Percentiles rank a stretch among this genome's conserved stretches.
Evolutionary conservation across 495 filamentous ascomycete genomes (phyloP).

Genomic region (Penicillium soppii): DNA sequence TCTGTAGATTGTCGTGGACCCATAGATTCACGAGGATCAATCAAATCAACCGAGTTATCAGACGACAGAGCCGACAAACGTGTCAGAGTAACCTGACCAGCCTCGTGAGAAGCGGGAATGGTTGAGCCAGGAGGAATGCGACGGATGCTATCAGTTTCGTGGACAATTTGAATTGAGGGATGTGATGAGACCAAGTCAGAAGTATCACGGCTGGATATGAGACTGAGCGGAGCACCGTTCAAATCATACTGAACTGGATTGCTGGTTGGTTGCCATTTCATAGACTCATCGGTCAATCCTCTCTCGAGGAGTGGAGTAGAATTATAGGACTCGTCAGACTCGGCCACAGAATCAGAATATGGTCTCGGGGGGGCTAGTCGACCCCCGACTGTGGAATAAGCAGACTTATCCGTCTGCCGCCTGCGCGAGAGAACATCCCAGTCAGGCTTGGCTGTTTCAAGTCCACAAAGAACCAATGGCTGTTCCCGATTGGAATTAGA

Average conservation of each 20-base stretch:
- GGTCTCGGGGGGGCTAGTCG: slow-evolving; percentile 31
- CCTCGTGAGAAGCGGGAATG: slow-evolving; percentile 26
- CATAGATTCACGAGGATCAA: slow-evolving; percentile 48
- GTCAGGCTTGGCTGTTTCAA: slow-evolving; percentile 4
- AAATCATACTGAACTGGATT: slow-evolving; percentile 4
- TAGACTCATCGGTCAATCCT: slow-evolving; percentile 60
- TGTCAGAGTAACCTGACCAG: slow-evolving; percentile 17
- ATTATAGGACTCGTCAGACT: slow-evolving; percentile 70
- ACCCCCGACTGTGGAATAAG: slow-evolving; percentile 31
- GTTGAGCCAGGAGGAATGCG: slow-evolving; percentile 49
- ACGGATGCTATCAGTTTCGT: slow-evolving; percentile 57
- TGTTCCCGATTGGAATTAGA: slow-evolving; percentile 2
- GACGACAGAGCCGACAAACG: slow-evolving; percentile 73
- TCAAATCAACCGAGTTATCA: slow-evolving; percentile 70
- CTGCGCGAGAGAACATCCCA: slow-evolving; percentile 20
- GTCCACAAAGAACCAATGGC: not conserved
- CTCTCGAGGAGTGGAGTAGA: slow-evolving; percentile 76
- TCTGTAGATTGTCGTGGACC: slow-evolving; percentile 34
- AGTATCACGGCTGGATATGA: slow-evolving; percentile 26
- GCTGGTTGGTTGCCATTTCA: slow-evolving; percentile 36
- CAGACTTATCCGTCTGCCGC: slow-evolving; percentile 29
- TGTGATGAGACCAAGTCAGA: slow-evolving; percentile 42
- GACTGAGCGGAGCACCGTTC: slow-evolving; percentile 22
- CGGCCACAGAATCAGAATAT: slow-evolving; percentile 43
- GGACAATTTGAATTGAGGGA: slow-evolving; percentile 54